Percentiles rank a stretch among this genome's conserved stretches.
Conservation (phyloP, 805 yeast genomes). For the Scheffersomyces ergatensis region DNA sequence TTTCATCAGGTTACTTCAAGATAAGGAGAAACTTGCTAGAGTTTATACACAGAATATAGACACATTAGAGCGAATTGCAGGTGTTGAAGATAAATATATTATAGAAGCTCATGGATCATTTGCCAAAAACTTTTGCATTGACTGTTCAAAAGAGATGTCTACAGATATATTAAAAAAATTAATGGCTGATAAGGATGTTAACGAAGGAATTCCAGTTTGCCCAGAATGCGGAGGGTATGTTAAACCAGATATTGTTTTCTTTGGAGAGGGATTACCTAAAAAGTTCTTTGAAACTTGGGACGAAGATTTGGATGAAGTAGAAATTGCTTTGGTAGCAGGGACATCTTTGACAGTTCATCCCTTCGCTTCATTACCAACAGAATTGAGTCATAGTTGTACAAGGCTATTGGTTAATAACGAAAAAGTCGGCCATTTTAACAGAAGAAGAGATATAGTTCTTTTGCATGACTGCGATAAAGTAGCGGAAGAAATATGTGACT, state of each 20-base stretch:
- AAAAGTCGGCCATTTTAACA: constrained; percentile 68
- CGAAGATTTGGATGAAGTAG: constrained; percentile 48
- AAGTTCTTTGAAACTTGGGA: constrained; percentile 72
- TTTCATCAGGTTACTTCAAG: constrained; percentile 65
- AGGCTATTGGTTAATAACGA: constrained; percentile 77
- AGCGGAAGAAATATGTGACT: constrained; percentile 49
- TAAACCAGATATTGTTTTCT: constrained; percentile 92
- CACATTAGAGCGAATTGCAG: constrained; percentile 84
- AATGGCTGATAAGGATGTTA: constrained; percentile 28
- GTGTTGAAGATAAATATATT: constrained; percentile 58
- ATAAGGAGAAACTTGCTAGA: constrained; percentile 58
- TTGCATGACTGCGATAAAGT: constrained; percentile 67
- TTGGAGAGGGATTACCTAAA: constrained; percentile 83
- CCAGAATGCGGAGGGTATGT: constrained; percentile 67
- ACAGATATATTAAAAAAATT: constrained; percentile 41
- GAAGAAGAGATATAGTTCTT: constrained; percentile 60
- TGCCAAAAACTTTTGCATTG: constrained; percentile 79
- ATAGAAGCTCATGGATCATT: constrained; percentile 97
- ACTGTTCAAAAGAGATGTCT: constrained; percentile 59
- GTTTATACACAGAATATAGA: constrained; percentile 93
- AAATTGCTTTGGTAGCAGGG: constrained; percentile 85
- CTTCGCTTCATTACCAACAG: constrained; percentile 79
- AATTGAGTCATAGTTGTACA: constrained; percentile 41
- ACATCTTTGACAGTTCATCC: constrained; percentile 89
- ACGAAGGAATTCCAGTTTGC: constrained; percentile 55